Evolutionary conservation across 306 rosid genomes (phyloP).

Genomic region (Mimosa pudica): DNA sequence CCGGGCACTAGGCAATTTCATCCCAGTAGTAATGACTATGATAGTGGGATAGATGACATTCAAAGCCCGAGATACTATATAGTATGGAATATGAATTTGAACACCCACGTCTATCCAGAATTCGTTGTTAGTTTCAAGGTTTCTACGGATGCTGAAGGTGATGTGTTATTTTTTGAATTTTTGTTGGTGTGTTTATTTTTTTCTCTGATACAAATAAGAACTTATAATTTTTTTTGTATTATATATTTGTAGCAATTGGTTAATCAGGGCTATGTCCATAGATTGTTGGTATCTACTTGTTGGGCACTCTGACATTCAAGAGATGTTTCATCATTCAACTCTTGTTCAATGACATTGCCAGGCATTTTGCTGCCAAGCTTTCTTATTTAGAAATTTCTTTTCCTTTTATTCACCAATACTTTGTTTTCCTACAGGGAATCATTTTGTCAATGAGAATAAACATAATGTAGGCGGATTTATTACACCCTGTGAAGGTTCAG

Average conservation of each 20-base stretch:
- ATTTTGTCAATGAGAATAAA: slow-evolving; percentile 44
- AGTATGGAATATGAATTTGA: slow-evolving; percentile 71
- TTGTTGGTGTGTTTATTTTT: slow-evolving; percentile 7
- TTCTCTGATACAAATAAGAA: slow-evolving; percentile 2
- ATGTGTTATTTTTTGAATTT: slow-evolving; percentile 28
- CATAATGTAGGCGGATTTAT: slow-evolving; percentile 52
- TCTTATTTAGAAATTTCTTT: slow-evolving; percentile 10
- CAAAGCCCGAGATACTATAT: slow-evolving; percentile 49
- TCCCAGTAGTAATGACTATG: slow-evolving; percentile 64
- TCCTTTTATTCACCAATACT: slow-evolving; percentile 30
- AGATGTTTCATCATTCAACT: slow-evolving; percentile 39
- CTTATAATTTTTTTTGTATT: slow-evolving; percentile 13
- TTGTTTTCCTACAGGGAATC: slow-evolving; percentile 43
- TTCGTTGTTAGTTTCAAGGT: slow-evolving; percentile 68
- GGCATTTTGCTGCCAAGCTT: slow-evolving; percentile 47
- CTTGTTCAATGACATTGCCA: slow-evolving; percentile 39
- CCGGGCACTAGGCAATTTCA: slow-evolving; percentile 57
- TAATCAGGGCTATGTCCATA: slow-evolving; percentile 33
- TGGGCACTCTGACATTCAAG: slow-evolving; percentile 40
- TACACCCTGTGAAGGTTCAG: slow-evolving; percentile 41
- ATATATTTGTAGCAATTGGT: slow-evolving; percentile 9
- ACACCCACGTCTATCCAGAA: slow-evolving; percentile 71
- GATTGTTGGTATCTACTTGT: slow-evolving; percentile 37
- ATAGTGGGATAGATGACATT: slow-evolving; percentile 72
- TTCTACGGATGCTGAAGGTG: slow-evolving; percentile 54